Conservation (phyloP, 495 filamentous ascomycete species). For the Xylaria longipes region DNA sequence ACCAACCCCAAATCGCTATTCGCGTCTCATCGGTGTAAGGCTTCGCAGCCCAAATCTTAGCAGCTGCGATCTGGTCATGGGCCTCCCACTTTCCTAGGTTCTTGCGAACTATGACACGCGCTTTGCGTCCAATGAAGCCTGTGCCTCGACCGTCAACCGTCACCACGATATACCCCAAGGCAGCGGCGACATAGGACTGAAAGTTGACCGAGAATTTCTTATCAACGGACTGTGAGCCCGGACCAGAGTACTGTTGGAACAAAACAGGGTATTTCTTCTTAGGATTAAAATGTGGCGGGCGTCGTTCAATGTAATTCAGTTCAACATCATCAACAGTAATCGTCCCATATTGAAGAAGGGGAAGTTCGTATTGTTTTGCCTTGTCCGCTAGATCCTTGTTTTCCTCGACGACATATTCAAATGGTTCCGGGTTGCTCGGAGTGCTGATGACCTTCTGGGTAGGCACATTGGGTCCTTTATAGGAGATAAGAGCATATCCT, state of each 20-base stretch:
- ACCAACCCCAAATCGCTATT: slow-evolving; percentile 98
- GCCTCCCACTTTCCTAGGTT: slow-evolving; percentile 87
- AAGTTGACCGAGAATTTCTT: slow-evolving; percentile 87
- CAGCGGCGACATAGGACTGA: slow-evolving; percentile 86
- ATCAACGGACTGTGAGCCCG: slow-evolving; percentile 83
- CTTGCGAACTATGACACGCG: slow-evolving; percentile 80
- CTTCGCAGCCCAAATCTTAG: slow-evolving; percentile 83
- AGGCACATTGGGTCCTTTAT: slow-evolving; percentile 84
- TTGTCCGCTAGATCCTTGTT: slow-evolving; percentile 72
- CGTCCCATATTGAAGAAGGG: slow-evolving; percentile 83
- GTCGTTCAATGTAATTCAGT: slow-evolving; percentile 87
- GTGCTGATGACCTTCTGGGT: slow-evolving; percentile 93
- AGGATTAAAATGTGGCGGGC: slow-evolving; percentile 87
- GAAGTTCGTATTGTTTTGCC: slow-evolving; percentile 79
- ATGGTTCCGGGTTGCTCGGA: slow-evolving; percentile 66
- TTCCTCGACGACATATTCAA: slow-evolving; percentile 75
- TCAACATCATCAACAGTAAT: slow-evolving; percentile 73
- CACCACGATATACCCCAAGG: slow-evolving; percentile 91
- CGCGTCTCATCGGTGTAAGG: slow-evolving; percentile 79
- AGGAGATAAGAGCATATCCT: slow-evolving; percentile 82
- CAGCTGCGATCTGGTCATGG: slow-evolving; percentile 88
- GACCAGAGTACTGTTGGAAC: slow-evolving; percentile 91
- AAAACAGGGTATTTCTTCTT: slow-evolving; percentile 90
- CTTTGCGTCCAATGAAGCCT: slow-evolving; percentile 84
- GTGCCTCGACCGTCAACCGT: slow-evolving; percentile 95